Percentiles rank a stretch among this genome's conserved stretches.
Evolutionary conservation across 2,329 filamentous ascomycete species (phyloP).

Genomic region (Cladosporium sp.): DNA sequence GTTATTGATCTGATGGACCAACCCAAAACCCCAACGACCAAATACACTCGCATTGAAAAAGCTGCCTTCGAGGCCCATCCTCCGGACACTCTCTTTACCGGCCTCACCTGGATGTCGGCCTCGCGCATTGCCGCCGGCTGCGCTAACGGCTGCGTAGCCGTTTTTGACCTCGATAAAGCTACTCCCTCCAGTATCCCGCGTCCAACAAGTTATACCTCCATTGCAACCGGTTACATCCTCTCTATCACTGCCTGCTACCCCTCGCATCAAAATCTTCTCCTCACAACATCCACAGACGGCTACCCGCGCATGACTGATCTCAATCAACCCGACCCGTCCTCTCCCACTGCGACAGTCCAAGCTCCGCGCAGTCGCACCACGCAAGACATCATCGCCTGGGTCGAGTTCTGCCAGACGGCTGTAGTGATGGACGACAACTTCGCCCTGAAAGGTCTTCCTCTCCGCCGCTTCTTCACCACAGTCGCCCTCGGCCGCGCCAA

Average conservation of each 20-base stretch:
- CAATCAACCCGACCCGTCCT: slow-evolving; percentile 38
- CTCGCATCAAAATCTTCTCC: slow-evolving; percentile 48
- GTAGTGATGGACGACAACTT: slow-evolving; percentile 53
- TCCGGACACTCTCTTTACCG: slow-evolving; percentile 52
- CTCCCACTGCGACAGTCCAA: slow-evolving; percentile 41
- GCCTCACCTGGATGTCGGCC: slow-evolving; percentile 53
- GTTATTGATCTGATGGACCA: slow-evolving; percentile 47
- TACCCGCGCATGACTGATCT: slow-evolving; percentile 52
- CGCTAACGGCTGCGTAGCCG: slow-evolving; percentile 52
- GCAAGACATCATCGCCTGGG: slow-evolving; percentile 47
- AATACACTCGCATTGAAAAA: slow-evolving; percentile 39
- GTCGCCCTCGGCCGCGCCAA: slow-evolving; percentile 35
- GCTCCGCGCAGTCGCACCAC: slow-evolving; percentile 48
- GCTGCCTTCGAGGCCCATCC: slow-evolving; percentile 49
- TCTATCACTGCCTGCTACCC: slow-evolving; percentile 49
- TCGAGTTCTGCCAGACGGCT: slow-evolving; percentile 51
- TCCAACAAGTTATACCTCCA: slow-evolving; percentile 40
- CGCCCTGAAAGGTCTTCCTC: slow-evolving; percentile 43
- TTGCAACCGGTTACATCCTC: slow-evolving; percentile 46
- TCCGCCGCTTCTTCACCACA: slow-evolving; percentile 50
- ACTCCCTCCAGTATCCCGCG: slow-evolving; percentile 34
- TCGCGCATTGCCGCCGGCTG: slow-evolving; percentile 52
- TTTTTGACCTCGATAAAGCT: slow-evolving; percentile 45
- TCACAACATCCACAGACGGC: slow-evolving; percentile 51
- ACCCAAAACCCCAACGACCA: slow-evolving; percentile 7